phyloP scores from a whole-genome alignment of 306 rosid species.

The Trichosanthes truncata region DNA sequence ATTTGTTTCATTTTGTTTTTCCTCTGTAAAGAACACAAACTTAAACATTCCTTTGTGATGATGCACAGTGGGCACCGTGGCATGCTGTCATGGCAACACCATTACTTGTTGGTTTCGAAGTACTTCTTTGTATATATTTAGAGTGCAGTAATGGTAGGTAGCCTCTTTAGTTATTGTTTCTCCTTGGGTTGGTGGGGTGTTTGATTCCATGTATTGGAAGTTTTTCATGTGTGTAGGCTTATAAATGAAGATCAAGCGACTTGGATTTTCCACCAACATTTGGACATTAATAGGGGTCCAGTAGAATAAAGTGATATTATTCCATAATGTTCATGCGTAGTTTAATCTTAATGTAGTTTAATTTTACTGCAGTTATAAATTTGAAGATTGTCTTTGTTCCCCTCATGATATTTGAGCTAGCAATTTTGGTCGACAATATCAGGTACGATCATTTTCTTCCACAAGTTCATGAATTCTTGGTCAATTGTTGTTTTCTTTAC shows the following conservation, averaged over 20 bases:
- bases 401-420: conserved; percentile 54
- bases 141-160: conserved; percentile 51
- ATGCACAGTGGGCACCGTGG: conserved; percentile 93
- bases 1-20: not conserved
- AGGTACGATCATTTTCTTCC: conserved; percentile 35
- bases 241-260: not conserved
- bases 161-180: conserved; percentile 7
- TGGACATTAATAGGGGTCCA: not conserved
- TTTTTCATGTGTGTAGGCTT: not conserved
- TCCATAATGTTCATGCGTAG: not conserved
- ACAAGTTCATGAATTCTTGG: not conserved
- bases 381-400: conserved; percentile 84
- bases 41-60: conserved; percentile 17
- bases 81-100: conserved; percentile 76
- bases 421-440: conserved; percentile 76
- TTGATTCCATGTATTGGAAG: not conserved
- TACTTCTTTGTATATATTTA: conserved; percentile 76
- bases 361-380: conserved; percentile 50
- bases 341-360: conserved; percentile 7
- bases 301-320: not conserved
- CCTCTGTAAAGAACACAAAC: not conserved
- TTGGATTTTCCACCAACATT: not conserved
- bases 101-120: conserved; percentile 83
- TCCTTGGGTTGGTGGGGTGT: conserved; percentile 2
- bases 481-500: not conserved